phyloP scores from a whole-genome alignment of 352 stramenopile species.

The Elongisporangium prolatum region DNA sequence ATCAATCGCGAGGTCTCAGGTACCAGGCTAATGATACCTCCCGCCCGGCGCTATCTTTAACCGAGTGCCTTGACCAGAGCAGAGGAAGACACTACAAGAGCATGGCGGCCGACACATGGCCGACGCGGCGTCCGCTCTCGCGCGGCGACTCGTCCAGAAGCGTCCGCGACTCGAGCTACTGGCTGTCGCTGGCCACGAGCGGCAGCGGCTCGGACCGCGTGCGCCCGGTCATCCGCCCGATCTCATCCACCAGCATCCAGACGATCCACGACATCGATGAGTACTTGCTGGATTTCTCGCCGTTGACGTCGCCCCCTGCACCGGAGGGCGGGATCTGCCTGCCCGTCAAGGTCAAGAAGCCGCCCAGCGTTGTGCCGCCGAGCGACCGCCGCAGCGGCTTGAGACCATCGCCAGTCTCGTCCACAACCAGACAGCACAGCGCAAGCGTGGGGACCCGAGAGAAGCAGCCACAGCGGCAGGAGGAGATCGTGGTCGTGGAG shows the following conservation, averaged over 20 bases:
- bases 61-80: too few species aligned
- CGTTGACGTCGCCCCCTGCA: neutral
- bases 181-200: slow-evolving; percentile 34
- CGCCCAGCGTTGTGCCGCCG: neutral
- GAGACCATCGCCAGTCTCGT: neutral
- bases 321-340: neutral
- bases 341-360: neutral
- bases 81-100: too few species aligned
- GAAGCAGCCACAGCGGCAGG: neutral
- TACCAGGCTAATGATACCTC: neutral
- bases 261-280: neutral
- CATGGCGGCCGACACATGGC: neutral
- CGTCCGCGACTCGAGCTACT: slow-evolving; percentile 63
- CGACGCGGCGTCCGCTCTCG: slow-evolving; percentile 9
- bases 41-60: neutral
- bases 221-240: slow-evolving; percentile 12
- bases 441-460: neutral
- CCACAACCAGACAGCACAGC: neutral
- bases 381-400: neutral
- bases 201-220: slow-evolving; percentile 17
- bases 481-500: slow-evolving; percentile 24
- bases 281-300: neutral
- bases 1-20: neutral
- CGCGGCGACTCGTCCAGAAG: slow-evolving; percentile 40
- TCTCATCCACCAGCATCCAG: slow-evolving; percentile 11